Evolutionary conservation across 2,329 filamentous ascomycete genomes (phyloP).

Genomic region (Geosmithia morbida): DNA sequence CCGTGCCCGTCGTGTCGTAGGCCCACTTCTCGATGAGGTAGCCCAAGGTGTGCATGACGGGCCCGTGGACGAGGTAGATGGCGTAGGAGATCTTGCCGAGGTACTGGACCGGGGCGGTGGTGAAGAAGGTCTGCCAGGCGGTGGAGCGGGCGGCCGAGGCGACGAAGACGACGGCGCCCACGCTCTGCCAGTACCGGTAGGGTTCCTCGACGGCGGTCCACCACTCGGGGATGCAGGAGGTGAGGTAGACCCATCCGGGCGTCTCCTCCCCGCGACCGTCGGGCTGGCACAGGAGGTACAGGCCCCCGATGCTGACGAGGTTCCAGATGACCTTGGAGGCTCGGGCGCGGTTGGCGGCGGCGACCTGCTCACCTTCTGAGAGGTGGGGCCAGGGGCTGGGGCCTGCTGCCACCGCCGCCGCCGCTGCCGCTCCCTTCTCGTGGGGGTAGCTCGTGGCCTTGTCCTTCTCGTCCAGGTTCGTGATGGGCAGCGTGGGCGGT

Average conservation of each 20-base stretch:
- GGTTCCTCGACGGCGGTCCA: slow-evolving; percentile 23
- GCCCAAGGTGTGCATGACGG: slow-evolving; percentile 35
- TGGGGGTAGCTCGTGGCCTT: background rate
- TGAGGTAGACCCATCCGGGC: slow-evolving; percentile 36
- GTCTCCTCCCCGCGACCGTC: slow-evolving; percentile 26
- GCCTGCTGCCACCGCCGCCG: no score
- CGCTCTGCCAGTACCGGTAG: slow-evolving; percentile 42
- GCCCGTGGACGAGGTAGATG: slow-evolving; percentile 47
- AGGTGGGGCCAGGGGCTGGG: background rate
- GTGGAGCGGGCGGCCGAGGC: slow-evolving; percentile 30
- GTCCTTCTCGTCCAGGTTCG: slow-evolving; percentile 6
- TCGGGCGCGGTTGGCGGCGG: background rate
- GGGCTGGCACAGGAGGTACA: slow-evolving; percentile 34
- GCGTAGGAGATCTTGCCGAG: slow-evolving; percentile 46
- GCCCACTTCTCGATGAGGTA: slow-evolving; percentile 35
- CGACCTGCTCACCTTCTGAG: background rate
- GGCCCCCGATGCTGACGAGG: slow-evolving; percentile 27
- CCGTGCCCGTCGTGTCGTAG: slow-evolving; percentile 30
- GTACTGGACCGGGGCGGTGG: slow-evolving; percentile 34
- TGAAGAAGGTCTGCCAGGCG: slow-evolving; percentile 35
- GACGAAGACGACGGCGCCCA: slow-evolving; percentile 37
- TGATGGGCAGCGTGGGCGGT: slow-evolving; percentile 9
- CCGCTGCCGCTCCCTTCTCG: no score
- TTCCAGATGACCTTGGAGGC: slow-evolving; percentile 17
- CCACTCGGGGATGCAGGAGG: slow-evolving; percentile 31